These are phyloP conservation scores for Trichosporon ovoides DNA, from an alignment of 1,284 basidiomycete genomes.

Conservation along the genomic window DNA sequence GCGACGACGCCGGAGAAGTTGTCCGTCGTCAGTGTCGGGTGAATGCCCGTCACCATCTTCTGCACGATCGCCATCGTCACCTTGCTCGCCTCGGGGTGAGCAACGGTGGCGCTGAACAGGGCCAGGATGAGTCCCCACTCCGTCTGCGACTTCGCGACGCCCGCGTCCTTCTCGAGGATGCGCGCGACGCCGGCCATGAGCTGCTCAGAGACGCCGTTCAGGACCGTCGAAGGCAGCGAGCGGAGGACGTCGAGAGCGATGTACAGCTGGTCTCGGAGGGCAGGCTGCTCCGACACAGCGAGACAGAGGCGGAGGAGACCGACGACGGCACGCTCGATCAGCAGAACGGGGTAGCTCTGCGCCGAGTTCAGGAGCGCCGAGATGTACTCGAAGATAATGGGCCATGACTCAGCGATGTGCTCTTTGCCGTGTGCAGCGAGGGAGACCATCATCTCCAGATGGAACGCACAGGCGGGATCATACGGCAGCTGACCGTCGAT, in stretches of 20 bases:
- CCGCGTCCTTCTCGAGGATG: conserved; percentile 68
- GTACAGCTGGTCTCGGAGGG: conserved; percentile 84
- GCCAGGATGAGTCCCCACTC: conserved; percentile 94
- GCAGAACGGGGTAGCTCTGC: conserved; percentile 74
- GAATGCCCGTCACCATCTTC: conserved; percentile 53
- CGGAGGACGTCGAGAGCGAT: conserved; percentile 85
- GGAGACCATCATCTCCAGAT: conserved; percentile 89
- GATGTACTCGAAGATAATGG: conserved; percentile 85
- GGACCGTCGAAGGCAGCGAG: conserved; percentile 66
- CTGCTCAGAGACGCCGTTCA: conserved; percentile 85
- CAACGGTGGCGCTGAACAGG: conserved; percentile 76
- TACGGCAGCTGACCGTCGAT: conserved; percentile 63
- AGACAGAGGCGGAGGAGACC: conserved; percentile 73
- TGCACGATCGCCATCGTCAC: conserved; percentile 72
- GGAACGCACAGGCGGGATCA: conserved; percentile 88
- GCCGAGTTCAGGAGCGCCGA: conserved; percentile 72
- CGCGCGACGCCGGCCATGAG: conserved; percentile 75
- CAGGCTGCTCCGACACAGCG: conserved; percentile 68
- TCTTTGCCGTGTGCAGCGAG: conserved; percentile 69
- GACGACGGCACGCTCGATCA: conserved; percentile 95
- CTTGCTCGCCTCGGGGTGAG: conserved; percentile 81
- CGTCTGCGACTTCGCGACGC: conserved; percentile 75
- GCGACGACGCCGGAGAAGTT: conserved; percentile 77
- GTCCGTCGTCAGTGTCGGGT: conserved; percentile 62
- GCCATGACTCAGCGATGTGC: conserved; percentile 83